Percentiles rank a stretch among this genome's conserved stretches.
phyloP scores from a whole-genome alignment of 441 rosid species.

The Erodium moschatum region DNA sequence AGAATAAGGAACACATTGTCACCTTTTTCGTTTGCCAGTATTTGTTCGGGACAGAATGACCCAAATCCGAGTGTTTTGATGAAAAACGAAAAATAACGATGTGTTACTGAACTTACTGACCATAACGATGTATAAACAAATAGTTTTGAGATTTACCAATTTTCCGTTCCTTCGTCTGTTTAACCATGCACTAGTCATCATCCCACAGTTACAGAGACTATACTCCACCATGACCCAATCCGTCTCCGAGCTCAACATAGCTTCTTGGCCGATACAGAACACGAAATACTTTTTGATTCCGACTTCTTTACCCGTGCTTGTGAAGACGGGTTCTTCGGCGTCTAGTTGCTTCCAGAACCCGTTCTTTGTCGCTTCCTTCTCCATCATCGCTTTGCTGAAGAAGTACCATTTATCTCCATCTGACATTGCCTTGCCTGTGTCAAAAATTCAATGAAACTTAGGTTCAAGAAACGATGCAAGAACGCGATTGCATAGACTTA shows the following conservation, averaged over 20 bases:
- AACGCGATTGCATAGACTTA: no score
- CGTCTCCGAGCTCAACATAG: constrained; percentile 22
- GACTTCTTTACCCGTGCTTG: constrained; percentile 19
- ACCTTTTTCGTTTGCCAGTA: no score
- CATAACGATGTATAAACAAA: no score
- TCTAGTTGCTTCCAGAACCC: constrained; percentile 38
- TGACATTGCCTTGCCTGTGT: constrained; percentile 34
- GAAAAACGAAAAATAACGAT: no score
- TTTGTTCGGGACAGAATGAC: no score
- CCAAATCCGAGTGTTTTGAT: no score
- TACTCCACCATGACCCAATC: constrained; percentile 41
- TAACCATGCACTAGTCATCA: constrained; percentile 7
- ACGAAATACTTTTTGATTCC: constrained; percentile 31
- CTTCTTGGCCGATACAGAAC: constrained; percentile 24
- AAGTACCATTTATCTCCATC: constrained; percentile 35
- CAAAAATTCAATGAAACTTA: no score
- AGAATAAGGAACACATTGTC: no score
- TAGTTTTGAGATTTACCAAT: not conserved
- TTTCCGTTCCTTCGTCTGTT: constrained; percentile 18
- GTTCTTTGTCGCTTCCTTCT: constrained; percentile 17
- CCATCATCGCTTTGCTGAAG: constrained; percentile 27
- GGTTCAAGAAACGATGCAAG: no score
- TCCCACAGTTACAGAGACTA: constrained; percentile 18
- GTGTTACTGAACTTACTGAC: no score
- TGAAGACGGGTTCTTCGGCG: constrained; percentile 25